These are phyloP conservation scores for Suillus clintonianus DNA, from an alignment of 768 basidiomycete genomes.

Conservation along the genomic window DNA sequence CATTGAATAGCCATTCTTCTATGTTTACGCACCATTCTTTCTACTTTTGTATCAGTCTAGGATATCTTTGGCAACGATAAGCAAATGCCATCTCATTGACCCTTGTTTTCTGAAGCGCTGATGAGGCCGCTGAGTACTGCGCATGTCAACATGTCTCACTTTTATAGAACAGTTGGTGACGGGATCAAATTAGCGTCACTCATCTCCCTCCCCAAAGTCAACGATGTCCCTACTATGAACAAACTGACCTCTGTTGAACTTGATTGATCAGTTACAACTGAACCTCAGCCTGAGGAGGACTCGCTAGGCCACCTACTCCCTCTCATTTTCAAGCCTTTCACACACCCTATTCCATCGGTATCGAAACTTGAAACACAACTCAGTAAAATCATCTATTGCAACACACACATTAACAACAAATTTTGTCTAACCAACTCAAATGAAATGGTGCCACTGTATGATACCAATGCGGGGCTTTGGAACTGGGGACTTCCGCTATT, in stretches of 20 bases:
- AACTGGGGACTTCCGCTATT: neutral
- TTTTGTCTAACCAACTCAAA: neutral
- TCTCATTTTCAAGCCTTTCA: neutral
- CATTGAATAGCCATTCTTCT: no score
- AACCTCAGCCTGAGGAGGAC: neutral
- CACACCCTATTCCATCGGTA: neutral
- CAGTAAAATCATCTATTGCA: neutral
- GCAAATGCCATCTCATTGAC: no score
- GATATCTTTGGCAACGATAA: neutral
- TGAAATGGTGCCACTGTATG: neutral
- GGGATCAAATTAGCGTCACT: neutral
- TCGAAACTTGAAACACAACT: neutral
- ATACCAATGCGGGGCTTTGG: neutral
- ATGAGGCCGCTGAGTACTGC: no score
- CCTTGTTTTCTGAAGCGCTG: no score
- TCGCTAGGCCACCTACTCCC: neutral
- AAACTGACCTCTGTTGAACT: neutral
- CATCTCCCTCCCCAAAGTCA: neutral
- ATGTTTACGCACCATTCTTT: no score
- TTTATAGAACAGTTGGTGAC: neutral
- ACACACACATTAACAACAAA: neutral
- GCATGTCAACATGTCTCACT: neutral
- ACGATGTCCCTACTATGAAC: neutral
- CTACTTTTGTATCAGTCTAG: neutral
- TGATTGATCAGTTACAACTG: neutral